Percentiles rank a stretch among this genome's conserved stretches.
Conservation (phyloP, 768 basidiomycete species). For the Punctularia strigosozonata region DNA sequence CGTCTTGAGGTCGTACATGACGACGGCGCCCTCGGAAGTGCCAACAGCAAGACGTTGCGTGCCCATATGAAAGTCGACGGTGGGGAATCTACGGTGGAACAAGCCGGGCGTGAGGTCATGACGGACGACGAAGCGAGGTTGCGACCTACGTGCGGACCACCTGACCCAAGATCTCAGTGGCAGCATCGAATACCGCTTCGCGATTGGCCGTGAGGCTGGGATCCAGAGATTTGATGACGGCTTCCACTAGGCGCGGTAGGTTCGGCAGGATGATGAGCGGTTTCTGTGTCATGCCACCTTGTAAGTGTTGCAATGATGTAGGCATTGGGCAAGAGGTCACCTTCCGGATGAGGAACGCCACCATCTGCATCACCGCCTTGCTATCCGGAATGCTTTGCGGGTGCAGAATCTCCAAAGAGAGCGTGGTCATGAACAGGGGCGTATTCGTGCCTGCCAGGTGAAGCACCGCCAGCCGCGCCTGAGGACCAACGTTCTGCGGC, state of each 20-base stretch:
- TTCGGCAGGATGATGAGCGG: slow-evolving; percentile 78
- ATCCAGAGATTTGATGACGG: slow-evolving; percentile 93
- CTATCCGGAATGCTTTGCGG: slow-evolving; percentile 66
- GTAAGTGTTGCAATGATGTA: neutral
- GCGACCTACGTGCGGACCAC: slow-evolving; percentile 88
- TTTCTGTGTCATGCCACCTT: slow-evolving; percentile 35
- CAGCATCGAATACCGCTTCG: slow-evolving; percentile 82
- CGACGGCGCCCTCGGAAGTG: slow-evolving; percentile 85
- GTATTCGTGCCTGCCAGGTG: slow-evolving; percentile 79
- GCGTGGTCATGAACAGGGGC: slow-evolving; percentile 86
- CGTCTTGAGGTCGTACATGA: slow-evolving; percentile 95
- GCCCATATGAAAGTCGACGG: slow-evolving; percentile 84
- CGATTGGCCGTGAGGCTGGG: slow-evolving; percentile 68
- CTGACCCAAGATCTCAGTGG: slow-evolving; percentile 88
- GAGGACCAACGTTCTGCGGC: slow-evolving; percentile 56
- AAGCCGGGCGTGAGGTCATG: neutral
- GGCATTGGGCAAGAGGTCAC: slow-evolving; percentile 20
- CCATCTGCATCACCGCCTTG: slow-evolving; percentile 83
- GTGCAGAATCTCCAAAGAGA: slow-evolving; percentile 81
- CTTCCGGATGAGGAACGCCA: slow-evolving; percentile 90
- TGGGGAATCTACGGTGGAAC: slow-evolving; percentile 54
- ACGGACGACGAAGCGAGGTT: neutral
- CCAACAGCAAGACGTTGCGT: slow-evolving; percentile 89
- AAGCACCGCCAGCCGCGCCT: slow-evolving; percentile 75
- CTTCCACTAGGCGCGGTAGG: slow-evolving; percentile 80